Evolutionary conservation across 148 eudicot genomes (phyloP).

Genomic region (Rheum nobile): DNA sequence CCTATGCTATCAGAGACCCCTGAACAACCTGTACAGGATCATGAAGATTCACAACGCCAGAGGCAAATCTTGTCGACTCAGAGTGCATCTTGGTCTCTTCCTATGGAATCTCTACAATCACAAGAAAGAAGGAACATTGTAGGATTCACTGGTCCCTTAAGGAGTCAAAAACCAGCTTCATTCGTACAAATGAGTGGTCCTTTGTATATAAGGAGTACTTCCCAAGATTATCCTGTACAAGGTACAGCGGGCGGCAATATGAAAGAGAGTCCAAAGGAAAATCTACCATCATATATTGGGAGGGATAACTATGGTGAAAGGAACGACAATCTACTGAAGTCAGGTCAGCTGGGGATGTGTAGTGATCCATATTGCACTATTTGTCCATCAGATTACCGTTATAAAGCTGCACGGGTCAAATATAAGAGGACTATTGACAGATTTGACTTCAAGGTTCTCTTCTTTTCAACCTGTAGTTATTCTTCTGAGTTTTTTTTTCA

Average conservation of each 20-base stretch:
- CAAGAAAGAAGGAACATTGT: constrained; percentile 22
- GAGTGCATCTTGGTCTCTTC: constrained; percentile 50
- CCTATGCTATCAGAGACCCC: constrained; percentile 36
- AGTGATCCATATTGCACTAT: constrained; percentile 83
- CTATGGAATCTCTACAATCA: constrained; percentile 20
- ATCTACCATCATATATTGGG: constrained; percentile 24
- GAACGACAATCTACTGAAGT: constrained; percentile 52
- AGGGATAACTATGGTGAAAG: constrained; percentile 20
- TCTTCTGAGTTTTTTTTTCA: neutral
- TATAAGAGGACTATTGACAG: constrained; percentile 23
- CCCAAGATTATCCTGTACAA: constrained; percentile 21
- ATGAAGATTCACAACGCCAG: constrained; percentile 10
- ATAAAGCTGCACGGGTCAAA: constrained; percentile 22
- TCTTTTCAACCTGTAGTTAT: constrained; percentile 5
- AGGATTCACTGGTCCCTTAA: constrained; percentile 56
- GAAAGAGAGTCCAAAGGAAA: constrained; percentile 18
- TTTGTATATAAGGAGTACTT: constrained; percentile 27
- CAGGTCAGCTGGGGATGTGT: constrained; percentile 81
- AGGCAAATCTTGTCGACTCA: constrained; percentile 22
- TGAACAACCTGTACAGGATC: constrained; percentile 15
- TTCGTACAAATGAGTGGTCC: constrained; percentile 54
- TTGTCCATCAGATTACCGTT: constrained; percentile 50
- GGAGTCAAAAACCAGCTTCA: constrained; percentile 27
- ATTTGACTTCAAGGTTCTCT: constrained; percentile 45
- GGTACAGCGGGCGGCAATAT: constrained; percentile 13